Evolutionary conservation across 1,284 basidiomycete genomes (phyloP), one percentile per base, ranked within the genome.

Genomic region (Cryptococcus depauperatus): DNA sequence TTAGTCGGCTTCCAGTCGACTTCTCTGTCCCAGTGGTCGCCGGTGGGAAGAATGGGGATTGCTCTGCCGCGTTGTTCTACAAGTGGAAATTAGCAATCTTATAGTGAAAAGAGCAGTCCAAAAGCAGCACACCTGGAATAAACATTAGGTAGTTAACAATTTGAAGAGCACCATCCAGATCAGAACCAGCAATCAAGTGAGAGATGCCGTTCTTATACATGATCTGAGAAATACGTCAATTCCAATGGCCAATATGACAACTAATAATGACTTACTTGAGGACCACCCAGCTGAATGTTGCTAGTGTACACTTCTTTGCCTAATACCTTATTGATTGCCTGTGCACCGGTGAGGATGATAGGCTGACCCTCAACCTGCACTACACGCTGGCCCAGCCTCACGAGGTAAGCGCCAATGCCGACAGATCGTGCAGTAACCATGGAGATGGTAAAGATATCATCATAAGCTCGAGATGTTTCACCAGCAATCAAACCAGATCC

Each of bases 181-280:
- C 95, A 66, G 91, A 93, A 59, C 80, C 81, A 22, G 93, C 92
- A 3, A 87, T 92, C 43, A 98, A 75, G 70, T 99, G 95, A 13
- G 93, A 96, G 44, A 98, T 89, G 74, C 95, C 95, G 67, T 97
- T 97, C 79, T 93, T 93, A 80, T 91, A 86, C 91, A 97, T 96
- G 76, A 97, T 98, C 66, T 77, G 69, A 19, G 18, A 8, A 44
- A 25, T 34, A 28, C 5, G 4, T 39, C 21, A 47, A 30, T 33
- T 27, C 13, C 39, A 6, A 7, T 14, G 10, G 19, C 7, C 26
- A 13, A n/a, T n/a, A n/a, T 14, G 18, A 6, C 29, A 11, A 13
- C 16, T 28, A 34, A 13, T 8, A 10, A 14, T 1, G 18, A 45
- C 56, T 62, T 41, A 63, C 61, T 64, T 92, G 88, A 29, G 95